Percentiles rank a stretch among this genome's conserved stretches.
Conservation (phyloP, 139 green algal species). For the Nannochloris sp. region DNA sequence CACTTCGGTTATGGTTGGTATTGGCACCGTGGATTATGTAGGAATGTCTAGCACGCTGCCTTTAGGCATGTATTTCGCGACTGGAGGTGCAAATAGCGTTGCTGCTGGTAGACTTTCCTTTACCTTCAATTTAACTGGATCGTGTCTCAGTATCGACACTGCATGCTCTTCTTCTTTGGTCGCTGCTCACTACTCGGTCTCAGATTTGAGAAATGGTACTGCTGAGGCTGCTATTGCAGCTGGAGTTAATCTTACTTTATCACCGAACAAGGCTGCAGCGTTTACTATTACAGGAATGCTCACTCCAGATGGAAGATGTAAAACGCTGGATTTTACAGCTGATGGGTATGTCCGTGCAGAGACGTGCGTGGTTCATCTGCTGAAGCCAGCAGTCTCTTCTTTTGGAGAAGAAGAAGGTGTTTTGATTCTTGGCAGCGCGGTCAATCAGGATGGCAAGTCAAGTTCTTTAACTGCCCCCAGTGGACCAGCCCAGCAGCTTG, state of each 20-base stretch:
- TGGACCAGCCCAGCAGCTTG: constrained; percentile 50
- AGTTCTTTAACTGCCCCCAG: constrained; percentile 75
- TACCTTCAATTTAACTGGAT: constrained; percentile 60
- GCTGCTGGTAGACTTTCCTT: constrained; percentile 56
- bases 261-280: constrained; percentile 55
- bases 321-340: constrained; percentile 42
- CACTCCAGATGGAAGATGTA: constrained; percentile 39
- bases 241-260: constrained; percentile 60
- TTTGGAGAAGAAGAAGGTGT: constrained; percentile 8
- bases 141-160: constrained; percentile 66
- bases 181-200: constrained; percentile 39
- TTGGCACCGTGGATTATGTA: constrained; percentile 24
- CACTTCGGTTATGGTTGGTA: constrained; percentile 24
- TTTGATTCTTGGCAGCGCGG: constrained; percentile 33
- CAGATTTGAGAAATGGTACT: constrained; percentile 19
- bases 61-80: constrained; percentile 55
- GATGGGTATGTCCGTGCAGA: constrained; percentile 58
- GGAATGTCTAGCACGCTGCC: background rate
- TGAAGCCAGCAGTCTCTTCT: constrained; percentile 1
- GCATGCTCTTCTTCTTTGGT: constrained; percentile 77
- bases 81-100: constrained; percentile 55
- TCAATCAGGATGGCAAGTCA: constrained; percentile 84
- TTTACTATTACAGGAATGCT: constrained; percentile 44
- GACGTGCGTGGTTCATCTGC: constrained; percentile 10
- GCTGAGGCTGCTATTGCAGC: constrained; percentile 31